phyloP scores from a whole-genome alignment of 306 rosid species.

The Alnus glutinosa region DNA sequence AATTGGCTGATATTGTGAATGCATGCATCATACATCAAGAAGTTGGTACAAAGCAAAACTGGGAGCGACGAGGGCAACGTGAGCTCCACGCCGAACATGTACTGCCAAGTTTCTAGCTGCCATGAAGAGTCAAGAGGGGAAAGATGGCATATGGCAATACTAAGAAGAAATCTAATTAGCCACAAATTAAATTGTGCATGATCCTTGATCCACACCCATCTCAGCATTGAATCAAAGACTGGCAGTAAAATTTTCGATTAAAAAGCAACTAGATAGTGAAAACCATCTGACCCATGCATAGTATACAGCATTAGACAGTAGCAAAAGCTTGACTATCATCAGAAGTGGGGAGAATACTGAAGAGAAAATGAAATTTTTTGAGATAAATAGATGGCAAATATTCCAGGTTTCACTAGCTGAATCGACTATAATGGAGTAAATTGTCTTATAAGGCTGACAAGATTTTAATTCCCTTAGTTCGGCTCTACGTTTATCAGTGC shows the following conservation, averaged over 20 bases:
- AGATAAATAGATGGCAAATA: background rate
- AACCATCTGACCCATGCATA: background rate
- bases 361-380: background rate
- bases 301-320: background rate
- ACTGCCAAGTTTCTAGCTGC: background rate
- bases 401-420: background rate
- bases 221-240: background rate
- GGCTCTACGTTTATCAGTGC: constrained; percentile 6
- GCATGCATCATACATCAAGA: background rate
- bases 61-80: background rate
- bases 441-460: background rate
- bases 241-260: background rate
- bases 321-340: background rate
- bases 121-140: background rate
- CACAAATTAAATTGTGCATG: background rate
- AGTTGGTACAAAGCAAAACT: background rate
- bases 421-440: background rate
- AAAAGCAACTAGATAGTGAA: background rate
- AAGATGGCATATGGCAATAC: background rate
- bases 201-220: background rate
- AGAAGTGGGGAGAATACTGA: background rate
- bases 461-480: background rate
- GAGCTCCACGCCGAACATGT: background rate
- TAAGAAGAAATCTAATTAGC: background rate
- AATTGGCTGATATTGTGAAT: background rate